Conservation (phyloP, 495 filamentous ascomycete genomes). For the Trichoderma gamsii region DNA sequence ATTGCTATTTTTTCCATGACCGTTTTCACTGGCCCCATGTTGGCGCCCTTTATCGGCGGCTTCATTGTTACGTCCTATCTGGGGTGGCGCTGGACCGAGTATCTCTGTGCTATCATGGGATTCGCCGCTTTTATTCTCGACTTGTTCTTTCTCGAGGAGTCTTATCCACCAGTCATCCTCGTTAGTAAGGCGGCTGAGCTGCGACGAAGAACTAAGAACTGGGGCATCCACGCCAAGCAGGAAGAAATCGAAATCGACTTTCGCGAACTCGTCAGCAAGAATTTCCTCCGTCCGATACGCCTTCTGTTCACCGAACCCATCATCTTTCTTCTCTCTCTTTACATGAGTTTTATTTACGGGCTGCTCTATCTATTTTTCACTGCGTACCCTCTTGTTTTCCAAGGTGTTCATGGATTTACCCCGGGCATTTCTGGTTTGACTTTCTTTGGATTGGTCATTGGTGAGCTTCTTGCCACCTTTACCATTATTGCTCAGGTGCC, state of each 20-base stretch:
- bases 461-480: constrained; percentile 55
- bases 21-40: constrained; percentile 74
- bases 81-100: constrained; percentile 87
- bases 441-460: constrained; percentile 75
- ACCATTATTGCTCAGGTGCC: constrained; percentile 62
- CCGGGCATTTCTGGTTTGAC: constrained; percentile 66
- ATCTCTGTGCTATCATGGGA: constrained; percentile 67
- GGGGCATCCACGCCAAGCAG: constrained; percentile 91
- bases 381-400: constrained; percentile 76
- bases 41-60: constrained; percentile 78
- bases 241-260: constrained; percentile 89
- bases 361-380: constrained; percentile 77
- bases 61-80: constrained; percentile 66
- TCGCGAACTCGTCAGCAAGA: constrained; percentile 70
- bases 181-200: constrained; percentile 71
- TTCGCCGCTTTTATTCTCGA: constrained; percentile 62
- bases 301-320: constrained; percentile 80
- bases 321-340: constrained; percentile 64
- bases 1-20: constrained; percentile 79
- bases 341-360: constrained; percentile 77
- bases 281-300: constrained; percentile 73
- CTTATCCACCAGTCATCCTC: constrained; percentile 77
- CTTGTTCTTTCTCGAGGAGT: constrained; percentile 69
- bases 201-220: constrained; percentile 76
- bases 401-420: constrained; percentile 60